phyloP scores from a whole-genome alignment of 2,329 filamentous ascomycete genomes.

The Fusarium gaditjirri region DNA sequence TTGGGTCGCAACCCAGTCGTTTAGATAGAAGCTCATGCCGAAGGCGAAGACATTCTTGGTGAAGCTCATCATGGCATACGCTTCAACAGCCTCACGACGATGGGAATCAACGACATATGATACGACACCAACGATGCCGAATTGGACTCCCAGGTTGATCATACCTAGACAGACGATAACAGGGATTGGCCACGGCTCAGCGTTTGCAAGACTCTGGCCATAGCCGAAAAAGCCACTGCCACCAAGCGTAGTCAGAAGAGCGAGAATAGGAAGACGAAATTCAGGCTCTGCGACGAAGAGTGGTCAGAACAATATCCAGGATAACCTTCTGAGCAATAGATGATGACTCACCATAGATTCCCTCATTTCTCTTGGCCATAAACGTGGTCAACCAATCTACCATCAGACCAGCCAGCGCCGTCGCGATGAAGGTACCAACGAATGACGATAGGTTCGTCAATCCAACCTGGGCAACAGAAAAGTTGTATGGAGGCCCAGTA shows the following conservation, averaged over 20 bases:
- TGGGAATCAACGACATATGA: neutral
- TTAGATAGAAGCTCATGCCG: neutral
- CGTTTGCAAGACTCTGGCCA: neutral
- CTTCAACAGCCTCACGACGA: neutral
- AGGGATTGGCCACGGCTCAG: neutral
- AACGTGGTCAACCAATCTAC: neutral
- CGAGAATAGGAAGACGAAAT: neutral
- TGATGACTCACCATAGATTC: neutral
- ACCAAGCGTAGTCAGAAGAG: neutral
- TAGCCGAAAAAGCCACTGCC: neutral
- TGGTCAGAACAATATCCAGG: neutral
- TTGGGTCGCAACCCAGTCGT: neutral
- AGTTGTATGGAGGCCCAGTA: neutral
- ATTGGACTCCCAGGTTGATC: neutral
- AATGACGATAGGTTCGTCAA: neutral
- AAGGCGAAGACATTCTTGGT: constrained; percentile 1
- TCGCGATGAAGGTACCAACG: neutral
- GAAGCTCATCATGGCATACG: neutral
- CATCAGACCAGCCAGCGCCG: neutral
- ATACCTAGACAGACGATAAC: neutral
- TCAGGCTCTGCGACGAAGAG: neutral
- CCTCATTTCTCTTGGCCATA: neutral
- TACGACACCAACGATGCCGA: neutral
- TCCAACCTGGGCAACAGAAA: neutral
- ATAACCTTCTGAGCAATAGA: rapidly evolving